Percentiles rank a stretch among this genome's conserved stretches.
Conservation (phyloP, 2,329 filamentous ascomycete genomes). For the Apiospora arundinis region DNA sequence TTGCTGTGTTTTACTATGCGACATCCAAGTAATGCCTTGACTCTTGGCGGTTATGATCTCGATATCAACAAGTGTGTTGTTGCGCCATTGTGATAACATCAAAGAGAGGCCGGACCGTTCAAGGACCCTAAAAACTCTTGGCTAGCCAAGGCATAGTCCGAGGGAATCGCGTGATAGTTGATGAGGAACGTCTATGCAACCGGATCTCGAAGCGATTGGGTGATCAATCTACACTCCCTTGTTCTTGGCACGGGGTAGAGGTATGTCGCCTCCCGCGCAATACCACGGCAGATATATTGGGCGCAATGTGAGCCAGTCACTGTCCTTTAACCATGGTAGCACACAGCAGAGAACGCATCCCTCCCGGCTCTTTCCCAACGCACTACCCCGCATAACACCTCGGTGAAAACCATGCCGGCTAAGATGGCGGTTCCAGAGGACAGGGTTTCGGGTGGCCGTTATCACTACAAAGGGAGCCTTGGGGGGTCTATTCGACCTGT, state of each 20-base stretch:
- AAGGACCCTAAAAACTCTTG: too few relatives aligned
- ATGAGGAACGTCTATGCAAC: neutral
- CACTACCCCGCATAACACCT: slow-evolving; percentile 30
- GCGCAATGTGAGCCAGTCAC: neutral
- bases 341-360: neutral
- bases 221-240: neutral
- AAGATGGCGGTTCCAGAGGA: neutral
- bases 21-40: neutral
- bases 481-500: neutral
- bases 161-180: too few relatives aligned
- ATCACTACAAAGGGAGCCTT: neutral
- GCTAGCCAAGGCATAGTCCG: too few relatives aligned
- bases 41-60: neutral
- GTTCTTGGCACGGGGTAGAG: neutral
- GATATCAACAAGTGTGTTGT: neutral
- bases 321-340: neutral
- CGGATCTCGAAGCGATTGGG: neutral
- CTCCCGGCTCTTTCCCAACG: slow-evolving; percentile 22
- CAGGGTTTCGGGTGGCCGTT: neutral
- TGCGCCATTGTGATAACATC: too few relatives aligned
- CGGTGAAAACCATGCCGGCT: slow-evolving; percentile 9
- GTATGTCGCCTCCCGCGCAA: neutral
- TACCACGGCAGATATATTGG: slow-evolving; percentile 1
- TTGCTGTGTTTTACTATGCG: neutral
- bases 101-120: too few relatives aligned